These are phyloP conservation scores for Melaleuca alternifolia DNA, from an alignment of 345 rosid genomes.

Conservation along the genomic window DNA sequence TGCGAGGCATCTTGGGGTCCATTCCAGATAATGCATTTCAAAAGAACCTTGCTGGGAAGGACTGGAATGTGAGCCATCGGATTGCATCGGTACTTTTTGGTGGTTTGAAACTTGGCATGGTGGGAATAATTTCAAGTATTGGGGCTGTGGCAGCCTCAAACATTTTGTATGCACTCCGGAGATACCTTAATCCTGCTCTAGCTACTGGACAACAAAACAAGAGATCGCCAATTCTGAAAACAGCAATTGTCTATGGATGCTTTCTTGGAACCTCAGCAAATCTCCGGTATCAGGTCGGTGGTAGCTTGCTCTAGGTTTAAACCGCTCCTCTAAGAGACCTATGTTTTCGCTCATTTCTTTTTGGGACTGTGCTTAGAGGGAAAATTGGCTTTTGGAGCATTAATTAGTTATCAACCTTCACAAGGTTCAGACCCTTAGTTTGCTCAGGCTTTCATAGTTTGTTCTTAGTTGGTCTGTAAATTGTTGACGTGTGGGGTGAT, in stretches of 20 bases:
- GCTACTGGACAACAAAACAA: conserved; percentile 30
- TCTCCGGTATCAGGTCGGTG: conserved; percentile 79
- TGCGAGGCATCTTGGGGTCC: conserved; percentile 70
- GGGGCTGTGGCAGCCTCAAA: conserved; percentile 83
- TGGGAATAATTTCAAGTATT: conserved; percentile 78
- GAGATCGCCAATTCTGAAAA: conserved; percentile 83
- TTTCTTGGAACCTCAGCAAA: conserved; percentile 90
- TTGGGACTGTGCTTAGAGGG: background rate
- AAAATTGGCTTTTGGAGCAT: background rate
- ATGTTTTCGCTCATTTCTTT: background rate
- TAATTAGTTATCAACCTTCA: background rate
- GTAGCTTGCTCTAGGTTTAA: background rate
- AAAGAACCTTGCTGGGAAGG: conserved; percentile 70
- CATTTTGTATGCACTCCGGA: conserved; percentile 41
- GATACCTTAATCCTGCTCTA: conserved; percentile 40
- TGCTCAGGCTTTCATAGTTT: background rate
- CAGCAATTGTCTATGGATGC: conserved; percentile 58
- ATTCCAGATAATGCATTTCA: conserved; percentile 96
- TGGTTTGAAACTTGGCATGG: conserved; percentile 76
- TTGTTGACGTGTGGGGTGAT: background rate
- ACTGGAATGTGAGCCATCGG: conserved; percentile 71
- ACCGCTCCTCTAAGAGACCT: background rate
- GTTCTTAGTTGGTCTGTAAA: background rate
- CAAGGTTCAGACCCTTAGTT: background rate
- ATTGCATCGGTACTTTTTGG: conserved; percentile 77